A percentile compares a stretch with the other conserved stretches of the same genome.
These are phyloP conservation scores for Thamnidium elegans DNA, from an alignment of 192 early-diverging fungal genomes.

Conservation along the genomic window DNA sequence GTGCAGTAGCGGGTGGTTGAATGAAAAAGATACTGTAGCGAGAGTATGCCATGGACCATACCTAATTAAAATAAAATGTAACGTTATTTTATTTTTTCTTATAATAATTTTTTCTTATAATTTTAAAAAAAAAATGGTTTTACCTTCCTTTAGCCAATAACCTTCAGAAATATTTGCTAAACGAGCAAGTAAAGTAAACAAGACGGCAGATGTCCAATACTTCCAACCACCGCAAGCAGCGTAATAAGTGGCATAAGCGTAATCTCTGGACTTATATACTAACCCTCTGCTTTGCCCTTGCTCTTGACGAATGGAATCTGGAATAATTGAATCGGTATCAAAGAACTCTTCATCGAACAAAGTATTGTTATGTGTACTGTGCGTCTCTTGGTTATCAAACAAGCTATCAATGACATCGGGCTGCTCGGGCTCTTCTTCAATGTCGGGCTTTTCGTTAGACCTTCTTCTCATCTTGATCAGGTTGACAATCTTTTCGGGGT, in stretches of 20 bases:
- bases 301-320: slow-evolving; percentile 2
- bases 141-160: slow-evolving; percentile 49
- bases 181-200: slow-evolving; percentile 41
- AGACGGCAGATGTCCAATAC: slow-evolving; percentile 55
- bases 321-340: slow-evolving; percentile 5
- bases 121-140: slow-evolving; percentile 32
- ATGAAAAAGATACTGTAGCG: neutral
- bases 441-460: neutral
- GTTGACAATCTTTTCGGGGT: neutral
- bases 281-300: neutral
- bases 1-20: neutral
- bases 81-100: neutral
- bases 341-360: slow-evolving; percentile 16
- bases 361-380: neutral
- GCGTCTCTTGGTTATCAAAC: slow-evolving; percentile 2
- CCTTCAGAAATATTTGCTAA: slow-evolving; percentile 44
- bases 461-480: neutral
- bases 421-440: slow-evolving; percentile 1
- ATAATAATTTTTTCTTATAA: neutral
- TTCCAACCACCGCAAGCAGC: slow-evolving; percentile 53
- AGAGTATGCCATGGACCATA: slow-evolving; percentile 13
- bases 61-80: slow-evolving; percentile 18
- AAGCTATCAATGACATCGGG: slow-evolving; percentile 6
- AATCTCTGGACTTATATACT: slow-evolving; percentile 2
- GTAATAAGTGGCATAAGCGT: slow-evolving; percentile 68